Percentiles rank a stretch among this genome's conserved stretches.
Conservation (phyloP, 768 basidiomycete species). For the Cyclocybe cylindracea region DNA sequence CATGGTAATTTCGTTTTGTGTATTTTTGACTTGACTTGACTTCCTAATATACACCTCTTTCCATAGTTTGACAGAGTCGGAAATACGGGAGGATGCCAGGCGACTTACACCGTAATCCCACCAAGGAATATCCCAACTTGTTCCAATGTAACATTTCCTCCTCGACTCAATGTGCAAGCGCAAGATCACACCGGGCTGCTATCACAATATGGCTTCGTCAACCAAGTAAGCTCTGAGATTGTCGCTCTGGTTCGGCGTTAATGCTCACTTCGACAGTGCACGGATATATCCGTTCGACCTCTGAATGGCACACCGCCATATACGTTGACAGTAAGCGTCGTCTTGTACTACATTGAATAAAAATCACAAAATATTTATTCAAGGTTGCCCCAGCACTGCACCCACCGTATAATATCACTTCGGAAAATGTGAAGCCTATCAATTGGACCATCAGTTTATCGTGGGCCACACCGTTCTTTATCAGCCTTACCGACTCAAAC, state of each 20-base stretch:
- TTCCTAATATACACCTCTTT: neutral
- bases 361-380: neutral
- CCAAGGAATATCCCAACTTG: slow-evolving; percentile 40
- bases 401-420: slow-evolving; percentile 56
- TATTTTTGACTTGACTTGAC: neutral
- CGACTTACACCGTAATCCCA: slow-evolving; percentile 52
- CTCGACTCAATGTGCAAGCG: slow-evolving; percentile 43
- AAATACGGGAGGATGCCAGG: slow-evolving; percentile 59
- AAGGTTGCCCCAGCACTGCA: slow-evolving; percentile 59
- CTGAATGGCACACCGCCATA: slow-evolving; percentile 62
- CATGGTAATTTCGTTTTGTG: slow-evolving; percentile 42
- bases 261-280: slow-evolving; percentile 38
- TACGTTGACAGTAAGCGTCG: slow-evolving; percentile 46
- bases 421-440: slow-evolving; percentile 34
- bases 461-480: slow-evolving; percentile 53
- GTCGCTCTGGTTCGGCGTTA: neutral
- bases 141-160: slow-evolving; percentile 45
- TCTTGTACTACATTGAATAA: neutral
- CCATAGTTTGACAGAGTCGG: slow-evolving; percentile 52
- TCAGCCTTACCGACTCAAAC: slow-evolving; percentile 47
- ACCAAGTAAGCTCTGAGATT: slow-evolving; percentile 36
- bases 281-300: slow-evolving; percentile 50
- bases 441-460: slow-evolving; percentile 57
- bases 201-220: slow-evolving; percentile 57
- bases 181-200: slow-evolving; percentile 43